Evolutionary conservation across 805 yeast species (phyloP), one percentile per base, ranked within the genome.

Genomic region (Metschnikowia baotianmanensis): DNA sequence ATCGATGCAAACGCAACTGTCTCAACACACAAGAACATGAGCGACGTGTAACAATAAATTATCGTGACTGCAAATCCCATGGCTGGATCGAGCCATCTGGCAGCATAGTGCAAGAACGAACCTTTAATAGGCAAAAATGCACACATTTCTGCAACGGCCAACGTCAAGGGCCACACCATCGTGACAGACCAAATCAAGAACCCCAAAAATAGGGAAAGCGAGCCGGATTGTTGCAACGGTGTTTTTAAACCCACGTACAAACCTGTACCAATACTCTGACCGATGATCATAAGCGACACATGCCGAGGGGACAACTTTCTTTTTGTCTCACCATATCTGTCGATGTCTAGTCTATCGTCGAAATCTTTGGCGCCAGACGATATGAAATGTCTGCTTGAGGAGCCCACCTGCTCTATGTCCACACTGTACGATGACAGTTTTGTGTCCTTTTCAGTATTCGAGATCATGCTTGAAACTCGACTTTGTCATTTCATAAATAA

Each of bases 111-210:
- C 38, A 62, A 52, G 28, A 62, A 61, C 6, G 64, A 46, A n/a
- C 69, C 69, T 36, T 59, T 60, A 30, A 63, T 60, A 4, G 71
- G 71, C 31, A 64, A 51, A 32, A 48, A 65, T 3, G 65, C 52
- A 42, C 68, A 60, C 69, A 65, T 64, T 45, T 64, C 69, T 7
- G 65, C 70, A 19, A 61, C 64, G 8, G 59, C 56, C 53, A 58
- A 59, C 68, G 61, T 65, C 50, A 62, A 56, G 1, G 67, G 64
- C 62, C 65, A 63, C 30, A 62, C 55, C 40, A 56, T 57, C 29
- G 62, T 52, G 37, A 50, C 43, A 7, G 68, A 61, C 56, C 56
- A 65, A 16, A 55, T 37, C 10, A 62, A 24, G 43, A 62, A 63
- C 3, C 64, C 69, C 4, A 62, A 36, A 34, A 64, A 61, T 17